Evolutionary conservation across 2,329 filamentous ascomycete genomes (phyloP), one percentile per base, ranked within the genome.

Genomic region (Sporothrix schenckii): DNA sequence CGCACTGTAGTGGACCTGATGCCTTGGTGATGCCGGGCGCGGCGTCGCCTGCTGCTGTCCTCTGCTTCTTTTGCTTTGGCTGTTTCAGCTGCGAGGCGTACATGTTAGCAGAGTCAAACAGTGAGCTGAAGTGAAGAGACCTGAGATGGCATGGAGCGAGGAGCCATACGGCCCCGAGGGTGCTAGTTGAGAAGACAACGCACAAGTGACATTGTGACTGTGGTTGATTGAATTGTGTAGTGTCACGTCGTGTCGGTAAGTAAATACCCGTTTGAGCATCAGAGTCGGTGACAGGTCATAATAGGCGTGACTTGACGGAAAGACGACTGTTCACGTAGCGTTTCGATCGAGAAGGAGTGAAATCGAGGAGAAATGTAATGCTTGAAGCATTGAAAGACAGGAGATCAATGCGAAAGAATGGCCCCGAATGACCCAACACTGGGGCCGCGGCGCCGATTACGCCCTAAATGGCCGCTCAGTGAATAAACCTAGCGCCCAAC

Each of bases 1-100:
- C 68, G 69, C 77, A 77, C 6, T 47, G 21, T 7, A 70, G 52
- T 5, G 53, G 50, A 1, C 24, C 34, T 9, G 52, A 58, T 11
- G 52, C 24, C 49, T 68, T 58, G 9, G 4, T 16, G 11, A 24
- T 34, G n/a, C 34, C 21, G 11, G 34, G 14, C 13, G 52, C 21
- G 27, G 24, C 10, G 27, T 30, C 9, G 16, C 4, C 52, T 9
- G n/a, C n/a, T 1, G n/a, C 21, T 19, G 50, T 21, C 24, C 49
- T 6, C 52, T 58, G 34, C 66, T 56, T 30, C 24, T 27, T 68
- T 11, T 14, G 52, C 24, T 58, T 68, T 30, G 50, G 16, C 4
- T 68, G 50, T 34, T 21, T 30, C 1, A 39, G 14, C n/a, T 24
- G 21, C 3, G 50, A 27, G 10, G 9, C 21, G 13, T n/a, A 1